Evolutionary conservation across 768 basidiomycete species (phyloP).

Genomic region (Floccularia luteovirens): DNA sequence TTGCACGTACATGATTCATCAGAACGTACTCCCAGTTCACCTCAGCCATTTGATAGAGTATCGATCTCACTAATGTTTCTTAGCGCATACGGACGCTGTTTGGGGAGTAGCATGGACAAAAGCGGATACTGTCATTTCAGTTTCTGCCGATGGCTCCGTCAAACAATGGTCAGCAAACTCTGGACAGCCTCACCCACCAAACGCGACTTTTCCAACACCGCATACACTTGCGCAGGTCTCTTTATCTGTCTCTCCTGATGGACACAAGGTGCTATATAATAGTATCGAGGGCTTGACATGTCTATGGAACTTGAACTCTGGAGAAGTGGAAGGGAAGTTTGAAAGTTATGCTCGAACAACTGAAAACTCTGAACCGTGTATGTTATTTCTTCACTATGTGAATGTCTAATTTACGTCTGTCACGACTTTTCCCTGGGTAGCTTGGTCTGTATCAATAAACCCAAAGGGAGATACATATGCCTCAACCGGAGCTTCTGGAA

Average conservation of each 20-base stretch:
- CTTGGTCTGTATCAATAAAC: conserved; percentile 81
- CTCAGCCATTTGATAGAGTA: conserved; percentile 12
- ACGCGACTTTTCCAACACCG: conserved; percentile 46
- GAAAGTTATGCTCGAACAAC: conserved; percentile 67
- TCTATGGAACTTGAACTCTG: conserved; percentile 64
- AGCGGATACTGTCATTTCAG: conserved; percentile 55
- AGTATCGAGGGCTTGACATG: conserved; percentile 79
- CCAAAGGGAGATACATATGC: conserved; percentile 70
- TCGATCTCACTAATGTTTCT: conserved; percentile 20
- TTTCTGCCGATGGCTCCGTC: conserved; percentile 73
- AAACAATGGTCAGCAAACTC: conserved; percentile 66
- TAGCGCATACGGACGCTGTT: conserved; percentile 75
- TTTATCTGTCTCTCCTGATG: conserved; percentile 63
- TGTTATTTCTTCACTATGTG: conserved; percentile 19
- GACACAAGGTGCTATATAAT: conserved; percentile 64
- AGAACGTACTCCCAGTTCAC: conserved; percentile 53
- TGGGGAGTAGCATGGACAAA: conserved; percentile 75
- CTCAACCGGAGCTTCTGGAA: conserved; percentile 65
- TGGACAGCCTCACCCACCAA: conserved; percentile 49
- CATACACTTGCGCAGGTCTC: conserved; percentile 85
- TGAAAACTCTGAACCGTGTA: conserved; percentile 63
- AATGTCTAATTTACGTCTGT: background rate
- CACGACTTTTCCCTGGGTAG: conserved; percentile 22
- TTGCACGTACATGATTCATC: conserved; percentile 65
- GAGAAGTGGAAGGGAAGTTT: conserved; percentile 51